Conservation (phyloP, 495 filamentous ascomycete genomes). For the Chaetomidium leptoderma region DNA sequence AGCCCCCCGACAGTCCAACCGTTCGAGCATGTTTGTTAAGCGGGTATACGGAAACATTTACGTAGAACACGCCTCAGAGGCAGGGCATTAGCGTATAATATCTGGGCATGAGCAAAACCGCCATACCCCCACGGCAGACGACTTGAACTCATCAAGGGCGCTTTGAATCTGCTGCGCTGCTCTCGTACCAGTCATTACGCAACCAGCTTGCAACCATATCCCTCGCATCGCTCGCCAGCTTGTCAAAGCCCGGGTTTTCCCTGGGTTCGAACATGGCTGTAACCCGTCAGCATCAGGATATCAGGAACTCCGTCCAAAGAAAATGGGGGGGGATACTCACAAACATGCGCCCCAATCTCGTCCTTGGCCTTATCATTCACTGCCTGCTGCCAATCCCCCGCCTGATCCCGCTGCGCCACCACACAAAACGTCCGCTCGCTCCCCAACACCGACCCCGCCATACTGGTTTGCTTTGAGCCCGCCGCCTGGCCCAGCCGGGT, state of each 20-base stretch:
- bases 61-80: slow-evolving; percentile 2
- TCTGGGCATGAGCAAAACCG: neutral
- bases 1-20: neutral
- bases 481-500: slow-evolving; percentile 72
- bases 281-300: slow-evolving; percentile 9
- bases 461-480: slow-evolving; percentile 37
- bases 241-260: slow-evolving; percentile 74
- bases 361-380: slow-evolving; percentile 74
- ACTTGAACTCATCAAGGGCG: slow-evolving; percentile 10
- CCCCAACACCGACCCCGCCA: slow-evolving; percentile 50
- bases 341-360: slow-evolving; percentile 78
- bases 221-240: slow-evolving; percentile 62
- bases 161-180: slow-evolving; percentile 28
- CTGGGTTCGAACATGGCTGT: slow-evolving; percentile 73
- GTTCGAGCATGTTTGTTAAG: slow-evolving; percentile 1
- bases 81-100: neutral
- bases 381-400: slow-evolving; percentile 57
- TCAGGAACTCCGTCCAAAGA: neutral
- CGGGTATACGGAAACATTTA: neutral
- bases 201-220: slow-evolving; percentile 57
- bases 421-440: slow-evolving; percentile 76
- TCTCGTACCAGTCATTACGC: slow-evolving; percentile 51
- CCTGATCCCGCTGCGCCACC: slow-evolving; percentile 55
- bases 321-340: slow-evolving; percentile 39
- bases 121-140: slow-evolving; percentile 11